Conservation (phyloP, 306 rosid genomes). For the barrel medic (Medicago truncatula) region DNA sequence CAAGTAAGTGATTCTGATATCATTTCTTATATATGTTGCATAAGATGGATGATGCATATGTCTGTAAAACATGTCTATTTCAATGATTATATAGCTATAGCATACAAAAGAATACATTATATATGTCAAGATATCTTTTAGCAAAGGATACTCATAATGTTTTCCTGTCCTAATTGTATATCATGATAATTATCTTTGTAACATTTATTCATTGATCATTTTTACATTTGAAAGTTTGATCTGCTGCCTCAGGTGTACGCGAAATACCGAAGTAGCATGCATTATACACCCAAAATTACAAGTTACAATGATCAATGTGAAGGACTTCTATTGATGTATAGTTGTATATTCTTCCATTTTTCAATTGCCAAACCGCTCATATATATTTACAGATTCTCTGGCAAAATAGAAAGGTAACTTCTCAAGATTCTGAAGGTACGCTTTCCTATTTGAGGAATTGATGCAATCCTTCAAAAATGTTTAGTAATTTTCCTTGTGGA, state of each 20-base stretch:
- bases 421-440: constrained; percentile 30
- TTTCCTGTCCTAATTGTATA: too few relatives aligned
- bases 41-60: not conserved
- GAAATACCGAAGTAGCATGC: not conserved
- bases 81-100: not conserved
- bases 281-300: not conserved
- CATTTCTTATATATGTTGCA: not conserved
- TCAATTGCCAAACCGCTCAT: constrained; percentile 31
- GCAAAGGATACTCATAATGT: not conserved
- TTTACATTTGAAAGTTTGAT: not conserved
- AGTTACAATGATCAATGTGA: constrained; percentile 25
- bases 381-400: constrained; percentile 39
- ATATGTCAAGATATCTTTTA: not conserved
- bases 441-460: constrained; percentile 47
- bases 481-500: constrained; percentile 77
- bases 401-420: constrained; percentile 35
- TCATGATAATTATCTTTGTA: not conserved
- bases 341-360: constrained; percentile 37
- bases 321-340: constrained; percentile 36
- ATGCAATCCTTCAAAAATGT: constrained; percentile 31
- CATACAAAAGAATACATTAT: not conserved
- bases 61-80: constrained; percentile 6
- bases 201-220: constrained; percentile 10
- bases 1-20: constrained; percentile 43
- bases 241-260: not conserved